These are phyloP conservation scores for Tylopilus sp. DNA, from an alignment of 768 basidiomycete species.

Conservation along the genomic window DNA sequence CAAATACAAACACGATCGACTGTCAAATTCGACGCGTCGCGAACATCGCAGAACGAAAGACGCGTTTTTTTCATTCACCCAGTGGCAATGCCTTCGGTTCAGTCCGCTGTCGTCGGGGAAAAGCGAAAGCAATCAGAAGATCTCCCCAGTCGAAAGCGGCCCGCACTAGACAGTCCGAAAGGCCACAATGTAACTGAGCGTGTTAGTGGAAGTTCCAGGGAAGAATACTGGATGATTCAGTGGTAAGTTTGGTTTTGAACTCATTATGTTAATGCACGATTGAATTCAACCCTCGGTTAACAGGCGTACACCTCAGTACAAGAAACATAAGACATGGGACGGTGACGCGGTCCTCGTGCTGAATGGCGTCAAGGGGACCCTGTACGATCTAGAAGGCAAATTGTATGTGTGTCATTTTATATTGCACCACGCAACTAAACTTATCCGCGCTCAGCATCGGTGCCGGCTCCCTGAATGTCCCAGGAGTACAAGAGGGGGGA, in stretches of 20 bases:
- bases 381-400: conserved; percentile 65
- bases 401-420: conserved; percentile 39
- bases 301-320: conserved; percentile 67
- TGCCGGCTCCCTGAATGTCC: conserved; percentile 44
- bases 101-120: conserved; percentile 20
- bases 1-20: too few relatives aligned
- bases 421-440: not conserved
- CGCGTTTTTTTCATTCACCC: not conserved
- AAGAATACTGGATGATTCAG: conserved; percentile 73
- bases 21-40: conserved; percentile 12
- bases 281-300: not conserved
- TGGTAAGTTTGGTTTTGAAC: conserved; percentile 43
- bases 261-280: not conserved
- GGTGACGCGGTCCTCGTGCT: conserved; percentile 70
- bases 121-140: conserved; percentile 30
- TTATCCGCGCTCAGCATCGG: conserved; percentile 40
- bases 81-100: conserved; percentile 19
- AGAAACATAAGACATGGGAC: conserved; percentile 91
- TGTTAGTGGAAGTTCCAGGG: conserved; percentile 18
- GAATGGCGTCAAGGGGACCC: conserved; percentile 40
- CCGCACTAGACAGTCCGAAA: conserved; percentile 22
- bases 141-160: conserved; percentile 25
- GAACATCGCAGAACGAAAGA: not conserved
- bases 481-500: conserved; percentile 35
- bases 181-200: conserved; percentile 4